phyloP scores from a whole-genome alignment of 257 asterid genomes.

The Paulownia fortunei region DNA sequence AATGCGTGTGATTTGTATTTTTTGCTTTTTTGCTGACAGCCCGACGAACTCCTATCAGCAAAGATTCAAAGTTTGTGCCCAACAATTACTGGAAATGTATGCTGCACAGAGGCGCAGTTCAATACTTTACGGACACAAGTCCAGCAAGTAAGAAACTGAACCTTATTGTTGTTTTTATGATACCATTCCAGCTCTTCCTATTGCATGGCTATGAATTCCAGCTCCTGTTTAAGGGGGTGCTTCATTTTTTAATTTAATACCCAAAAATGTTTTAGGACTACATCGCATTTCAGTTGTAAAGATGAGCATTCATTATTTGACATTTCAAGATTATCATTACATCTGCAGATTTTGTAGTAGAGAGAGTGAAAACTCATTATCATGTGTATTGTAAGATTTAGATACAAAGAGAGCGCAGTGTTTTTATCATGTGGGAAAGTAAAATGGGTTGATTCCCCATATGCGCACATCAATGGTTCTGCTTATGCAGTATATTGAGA shows the following conservation, averaged over 20 bases:
- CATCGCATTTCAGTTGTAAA: background rate
- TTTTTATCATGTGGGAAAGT: too few species aligned
- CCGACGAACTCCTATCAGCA: slow-evolving; percentile 62
- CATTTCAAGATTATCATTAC: too few species aligned
- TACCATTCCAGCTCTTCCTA: background rate
- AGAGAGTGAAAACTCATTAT: too few species aligned
- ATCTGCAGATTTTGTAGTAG: too few species aligned
- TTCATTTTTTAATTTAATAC: too few species aligned
- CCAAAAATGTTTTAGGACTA: too few species aligned
- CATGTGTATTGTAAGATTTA: too few species aligned
- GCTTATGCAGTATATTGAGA: too few species aligned
- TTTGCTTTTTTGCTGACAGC: slow-evolving; percentile 44
- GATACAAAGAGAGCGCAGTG: too few species aligned
- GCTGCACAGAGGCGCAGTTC: slow-evolving; percentile 79
- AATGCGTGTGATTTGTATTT: background rate
- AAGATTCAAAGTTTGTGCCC: slow-evolving; percentile 89
- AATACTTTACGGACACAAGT: slow-evolving; percentile 73
- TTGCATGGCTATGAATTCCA: background rate
- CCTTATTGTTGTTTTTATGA: background rate
- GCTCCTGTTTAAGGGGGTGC: too few species aligned
- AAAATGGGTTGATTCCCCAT: too few species aligned
- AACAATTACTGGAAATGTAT: slow-evolving; percentile 74
- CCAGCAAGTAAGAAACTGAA: slow-evolving; percentile 61
- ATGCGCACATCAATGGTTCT: too few species aligned
- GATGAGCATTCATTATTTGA: background rate